Conservation (phyloP, 2,329 filamentous ascomycete genomes). For the Neofusicoccum laricinum region DNA sequence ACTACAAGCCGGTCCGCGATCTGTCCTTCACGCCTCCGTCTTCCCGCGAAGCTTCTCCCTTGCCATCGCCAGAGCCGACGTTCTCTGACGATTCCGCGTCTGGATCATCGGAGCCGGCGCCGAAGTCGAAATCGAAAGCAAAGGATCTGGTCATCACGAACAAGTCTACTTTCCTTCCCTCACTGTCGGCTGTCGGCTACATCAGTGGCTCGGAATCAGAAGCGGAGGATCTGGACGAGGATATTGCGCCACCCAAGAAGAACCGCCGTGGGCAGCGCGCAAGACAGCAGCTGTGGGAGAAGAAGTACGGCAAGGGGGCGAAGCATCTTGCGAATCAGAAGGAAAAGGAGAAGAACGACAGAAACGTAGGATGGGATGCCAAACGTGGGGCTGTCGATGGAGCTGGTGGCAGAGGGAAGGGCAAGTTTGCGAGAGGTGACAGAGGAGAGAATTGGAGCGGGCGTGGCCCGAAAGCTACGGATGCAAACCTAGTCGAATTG, state of each 20-base stretch:
- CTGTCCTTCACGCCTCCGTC: slow-evolving; percentile 12
- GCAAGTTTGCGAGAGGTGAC: slow-evolving; percentile 22
- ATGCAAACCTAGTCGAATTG: slow-evolving; percentile 31
- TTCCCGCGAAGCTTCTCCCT: slow-evolving; percentile 4
- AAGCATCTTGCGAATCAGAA: slow-evolving; percentile 58
- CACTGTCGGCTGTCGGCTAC: slow-evolving; percentile 73
- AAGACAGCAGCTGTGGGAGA: slow-evolving; percentile 75
- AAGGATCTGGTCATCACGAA: slow-evolving; percentile 24
- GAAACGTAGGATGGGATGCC: slow-evolving; percentile 58
- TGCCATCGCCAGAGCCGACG: background rate
- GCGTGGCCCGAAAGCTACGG: slow-evolving; percentile 28
- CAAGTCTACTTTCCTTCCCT: slow-evolving; percentile 66
- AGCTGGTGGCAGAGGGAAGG: slow-evolving; percentile 20
- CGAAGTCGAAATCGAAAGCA: slow-evolving; percentile 23
- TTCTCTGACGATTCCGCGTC: slow-evolving; percentile 12
- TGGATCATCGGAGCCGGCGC: slow-evolving; percentile 21
- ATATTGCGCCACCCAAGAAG: slow-evolving; percentile 58
- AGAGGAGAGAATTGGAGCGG: slow-evolving; percentile 24
- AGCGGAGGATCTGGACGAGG: slow-evolving; percentile 51
- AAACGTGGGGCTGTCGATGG: slow-evolving; percentile 51
- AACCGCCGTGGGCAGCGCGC: slow-evolving; percentile 74
- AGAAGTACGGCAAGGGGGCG: slow-evolving; percentile 71
- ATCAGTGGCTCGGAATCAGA: slow-evolving; percentile 69
- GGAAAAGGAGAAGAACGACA: slow-evolving; percentile 30
- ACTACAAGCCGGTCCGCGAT: slow-evolving; percentile 6